These are phyloP conservation scores for Coemansia furcata DNA, from an alignment of 192 early-diverging fungal species.

Conservation along the genomic window DNA sequence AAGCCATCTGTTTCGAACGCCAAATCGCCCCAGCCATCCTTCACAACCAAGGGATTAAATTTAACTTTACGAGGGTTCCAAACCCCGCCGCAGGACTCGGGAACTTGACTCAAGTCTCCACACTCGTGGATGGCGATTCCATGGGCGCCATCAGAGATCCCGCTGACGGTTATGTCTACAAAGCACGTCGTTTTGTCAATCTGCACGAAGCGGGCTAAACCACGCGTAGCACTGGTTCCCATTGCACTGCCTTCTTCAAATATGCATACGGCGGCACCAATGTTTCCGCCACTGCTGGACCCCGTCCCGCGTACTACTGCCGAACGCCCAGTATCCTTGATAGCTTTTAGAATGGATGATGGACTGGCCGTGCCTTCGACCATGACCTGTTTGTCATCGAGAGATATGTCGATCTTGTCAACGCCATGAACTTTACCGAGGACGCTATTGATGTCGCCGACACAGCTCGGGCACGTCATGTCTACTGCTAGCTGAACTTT, in stretches of 20 bases:
- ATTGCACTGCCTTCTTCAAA: conserved; percentile 62
- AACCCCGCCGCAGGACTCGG: conserved; percentile 40
- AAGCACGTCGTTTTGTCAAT: conserved; percentile 66
- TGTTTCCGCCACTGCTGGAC: conserved; percentile 53
- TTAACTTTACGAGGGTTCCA: conserved; percentile 48
- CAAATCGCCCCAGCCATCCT: conserved; percentile 71
- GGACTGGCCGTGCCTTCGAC: conserved; percentile 61
- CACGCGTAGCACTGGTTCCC: conserved; percentile 30
- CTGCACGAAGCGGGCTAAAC: conserved; percentile 81
- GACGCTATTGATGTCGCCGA: conserved; percentile 61
- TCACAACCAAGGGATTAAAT: conserved; percentile 64
- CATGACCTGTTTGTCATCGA: conserved; percentile 69
- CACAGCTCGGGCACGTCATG: conserved; percentile 83
- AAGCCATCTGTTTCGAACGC: conserved; percentile 69
- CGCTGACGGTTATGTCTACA: conserved; percentile 78
- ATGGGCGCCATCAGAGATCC: conserved; percentile 62
- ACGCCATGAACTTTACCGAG: conserved; percentile 58
- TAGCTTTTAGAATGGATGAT: conserved; percentile 58
- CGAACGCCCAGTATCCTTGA: conserved; percentile 71
- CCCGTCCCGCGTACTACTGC: conserved; percentile 80
- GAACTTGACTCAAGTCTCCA: conserved; percentile 67
- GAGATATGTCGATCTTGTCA: conserved; percentile 61
- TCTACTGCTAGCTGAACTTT: conserved; percentile 83
- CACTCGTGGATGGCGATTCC: conserved; percentile 74
- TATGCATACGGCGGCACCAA: conserved; percentile 89